Conservation (phyloP, 768 basidiomycete species). For the Lentinula boryana region DNA sequence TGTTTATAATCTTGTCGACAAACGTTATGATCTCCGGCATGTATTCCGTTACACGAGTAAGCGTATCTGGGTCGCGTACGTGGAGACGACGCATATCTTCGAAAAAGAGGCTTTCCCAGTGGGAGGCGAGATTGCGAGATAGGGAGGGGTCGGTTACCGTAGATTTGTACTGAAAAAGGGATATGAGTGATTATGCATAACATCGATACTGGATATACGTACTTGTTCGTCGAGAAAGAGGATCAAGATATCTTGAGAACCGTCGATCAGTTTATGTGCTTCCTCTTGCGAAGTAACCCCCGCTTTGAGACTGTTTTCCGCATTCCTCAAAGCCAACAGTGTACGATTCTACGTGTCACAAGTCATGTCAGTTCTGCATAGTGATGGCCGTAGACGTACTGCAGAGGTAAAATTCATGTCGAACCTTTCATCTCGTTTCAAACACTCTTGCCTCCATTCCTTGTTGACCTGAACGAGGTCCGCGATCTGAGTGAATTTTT, state of each 20-base stretch:
- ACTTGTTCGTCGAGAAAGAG: conserved; percentile 72
- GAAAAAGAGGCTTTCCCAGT: conserved; percentile 91
- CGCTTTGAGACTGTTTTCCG: conserved; percentile 35
- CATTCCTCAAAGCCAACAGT: conserved; percentile 45
- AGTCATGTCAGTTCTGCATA: not conserved
- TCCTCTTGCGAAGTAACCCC: conserved; percentile 34
- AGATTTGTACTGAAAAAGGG: conserved; percentile 51
- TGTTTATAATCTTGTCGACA: conserved; percentile 77
- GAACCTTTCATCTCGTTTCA: conserved; percentile 86
- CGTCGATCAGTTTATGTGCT: conserved; percentile 60
- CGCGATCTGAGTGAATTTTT: conserved; percentile 49
- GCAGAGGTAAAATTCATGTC: conserved; percentile 81
- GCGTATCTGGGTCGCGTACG: conserved; percentile 81
- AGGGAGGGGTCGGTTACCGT: conserved; percentile 85
- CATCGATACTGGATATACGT: conserved; percentile 12
- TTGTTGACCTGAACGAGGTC: conserved; percentile 40
- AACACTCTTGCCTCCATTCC: conserved; percentile 63
- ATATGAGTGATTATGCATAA: conserved; percentile 8
- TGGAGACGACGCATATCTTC: conserved; percentile 86
- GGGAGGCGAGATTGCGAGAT: conserved; percentile 72
- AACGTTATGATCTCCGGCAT: conserved; percentile 92
- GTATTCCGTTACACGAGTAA: conserved; percentile 96
- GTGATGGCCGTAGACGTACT: conserved; percentile 37
- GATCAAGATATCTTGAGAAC: conserved; percentile 73
- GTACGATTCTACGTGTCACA: conserved; percentile 36